Evolutionary conservation across 2,329 filamentous ascomycete species (phyloP).

Genomic region (Trichophyton verrucosum): DNA sequence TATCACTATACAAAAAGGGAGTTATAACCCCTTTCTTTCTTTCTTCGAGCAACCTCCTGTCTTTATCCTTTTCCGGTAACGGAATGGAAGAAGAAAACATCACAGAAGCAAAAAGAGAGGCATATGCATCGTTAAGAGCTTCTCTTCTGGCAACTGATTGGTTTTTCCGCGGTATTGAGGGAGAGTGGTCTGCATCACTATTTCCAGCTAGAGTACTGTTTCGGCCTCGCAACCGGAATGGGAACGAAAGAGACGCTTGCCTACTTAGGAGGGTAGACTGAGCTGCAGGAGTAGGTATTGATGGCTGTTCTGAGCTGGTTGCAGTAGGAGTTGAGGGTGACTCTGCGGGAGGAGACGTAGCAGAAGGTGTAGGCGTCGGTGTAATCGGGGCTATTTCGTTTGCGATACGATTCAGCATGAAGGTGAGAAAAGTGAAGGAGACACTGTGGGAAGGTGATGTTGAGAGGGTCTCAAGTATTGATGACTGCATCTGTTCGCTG

Average conservation of each 20-base stretch:
- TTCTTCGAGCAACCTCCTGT: slow-evolving; percentile 49
- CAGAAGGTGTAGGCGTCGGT: slow-evolving; percentile 9
- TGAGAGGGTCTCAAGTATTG: slow-evolving; percentile 62
- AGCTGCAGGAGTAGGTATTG: slow-evolving; percentile 19
- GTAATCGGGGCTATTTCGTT: slow-evolving; percentile 40
- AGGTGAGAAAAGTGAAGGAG: slow-evolving; percentile 74
- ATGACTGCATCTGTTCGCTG: slow-evolving; percentile 45
- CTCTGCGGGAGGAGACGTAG: slow-evolving; percentile 17
- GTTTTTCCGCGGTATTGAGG: slow-evolving; percentile 29
- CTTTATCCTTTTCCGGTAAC: slow-evolving; percentile 40
- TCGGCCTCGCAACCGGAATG: slow-evolving; percentile 11
- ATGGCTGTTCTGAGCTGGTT: slow-evolving; percentile 19
- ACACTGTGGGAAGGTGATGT: slow-evolving; percentile 68
- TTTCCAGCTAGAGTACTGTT: slow-evolving; percentile 7
- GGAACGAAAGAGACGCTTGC: slow-evolving; percentile 9
- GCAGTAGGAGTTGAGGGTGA: slow-evolving; percentile 15
- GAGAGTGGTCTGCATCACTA: not conserved
- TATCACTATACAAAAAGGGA: slow-evolving; percentile 47
- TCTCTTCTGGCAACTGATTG: slow-evolving; percentile 44
- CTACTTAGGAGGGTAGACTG: not conserved
- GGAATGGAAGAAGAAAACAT: slow-evolving; percentile 44
- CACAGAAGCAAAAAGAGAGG: slow-evolving; percentile 51
- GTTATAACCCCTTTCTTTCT: slow-evolving; percentile 56
- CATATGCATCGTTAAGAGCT: slow-evolving; percentile 49
- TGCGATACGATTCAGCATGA: slow-evolving; percentile 54